Percentiles rank a stretch among this genome's conserved stretches.
These are phyloP conservation scores for Limtongia smithiae DNA, from an alignment of 805 yeast species.

Conservation along the genomic window DNA sequence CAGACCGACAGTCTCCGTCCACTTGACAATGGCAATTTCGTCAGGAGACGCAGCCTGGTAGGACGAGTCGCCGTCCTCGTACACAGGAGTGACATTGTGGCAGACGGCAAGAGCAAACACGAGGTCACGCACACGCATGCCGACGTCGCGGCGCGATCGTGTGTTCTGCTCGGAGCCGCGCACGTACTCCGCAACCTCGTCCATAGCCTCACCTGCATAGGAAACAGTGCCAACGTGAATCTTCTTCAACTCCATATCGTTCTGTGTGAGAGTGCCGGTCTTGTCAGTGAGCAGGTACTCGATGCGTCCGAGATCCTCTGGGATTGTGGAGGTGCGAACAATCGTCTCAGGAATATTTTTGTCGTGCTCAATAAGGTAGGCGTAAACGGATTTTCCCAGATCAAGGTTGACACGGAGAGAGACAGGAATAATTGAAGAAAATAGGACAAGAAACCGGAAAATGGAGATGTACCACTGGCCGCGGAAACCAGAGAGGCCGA, in stretches of 20 bases:
- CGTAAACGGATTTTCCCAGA: conserved; percentile 92
- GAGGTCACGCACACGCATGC: conserved; percentile 72
- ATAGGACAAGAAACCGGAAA: conserved; percentile 83
- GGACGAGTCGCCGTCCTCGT: conserved; percentile 67
- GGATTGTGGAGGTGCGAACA: conserved; percentile 95
- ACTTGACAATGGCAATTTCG: conserved; percentile 93
- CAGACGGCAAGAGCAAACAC: conserved; percentile 84
- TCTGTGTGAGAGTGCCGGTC: conserved; percentile 96
- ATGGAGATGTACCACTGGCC: conserved; percentile 83
- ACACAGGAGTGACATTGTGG: conserved; percentile 94
- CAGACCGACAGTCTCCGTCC: conserved; percentile 82
- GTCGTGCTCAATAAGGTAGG: conserved; percentile 92
- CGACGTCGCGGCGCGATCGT: conserved; percentile 62
- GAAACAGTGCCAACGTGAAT: conserved; percentile 90
- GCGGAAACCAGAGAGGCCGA: conserved; percentile 71
- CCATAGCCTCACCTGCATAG: conserved; percentile 88
- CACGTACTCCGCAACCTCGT: conserved; percentile 52
- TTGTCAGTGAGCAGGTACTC: conserved; percentile 91
- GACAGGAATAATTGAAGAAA: conserved; percentile 94
- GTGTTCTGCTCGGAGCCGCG: conserved; percentile 31
- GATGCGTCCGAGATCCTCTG: conserved; percentile 94
- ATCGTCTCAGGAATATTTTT: conserved; percentile 74
- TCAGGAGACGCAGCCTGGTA: conserved; percentile 99
- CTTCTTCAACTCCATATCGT: conserved; percentile 95
- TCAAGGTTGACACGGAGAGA: conserved; percentile 91